phyloP scores from a whole-genome alignment of 2,329 filamentous ascomycete species.

The Epichloe hybrida region DNA sequence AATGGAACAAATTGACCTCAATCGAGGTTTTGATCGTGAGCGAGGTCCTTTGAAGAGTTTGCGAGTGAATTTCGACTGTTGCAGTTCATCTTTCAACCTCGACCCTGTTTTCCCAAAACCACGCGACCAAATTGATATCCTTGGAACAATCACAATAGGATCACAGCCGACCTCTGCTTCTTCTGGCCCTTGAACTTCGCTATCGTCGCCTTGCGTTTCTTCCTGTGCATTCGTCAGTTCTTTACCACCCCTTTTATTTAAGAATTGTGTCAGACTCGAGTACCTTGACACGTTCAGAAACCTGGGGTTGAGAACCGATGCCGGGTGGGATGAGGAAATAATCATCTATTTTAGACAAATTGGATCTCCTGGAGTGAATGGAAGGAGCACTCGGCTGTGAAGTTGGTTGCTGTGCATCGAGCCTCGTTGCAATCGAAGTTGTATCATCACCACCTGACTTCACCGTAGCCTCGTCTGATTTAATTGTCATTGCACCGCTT shows the following conservation, averaged over 20 bases:
- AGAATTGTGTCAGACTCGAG: background rate
- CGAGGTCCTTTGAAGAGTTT: constrained; percentile 28
- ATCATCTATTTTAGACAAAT: background rate
- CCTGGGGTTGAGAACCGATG: background rate
- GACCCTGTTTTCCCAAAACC: constrained; percentile 12
- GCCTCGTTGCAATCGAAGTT: background rate
- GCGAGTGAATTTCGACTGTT: constrained; percentile 15
- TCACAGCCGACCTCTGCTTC: background rate
- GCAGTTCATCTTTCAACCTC: constrained; percentile 20
- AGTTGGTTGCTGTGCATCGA: background rate
- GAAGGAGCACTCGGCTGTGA: background rate
- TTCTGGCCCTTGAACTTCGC: background rate
- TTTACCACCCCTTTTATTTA: background rate
- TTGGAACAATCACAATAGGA: background rate
- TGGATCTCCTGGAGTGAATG: background rate
- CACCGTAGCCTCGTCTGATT: background rate
- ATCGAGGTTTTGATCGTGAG: constrained; percentile 27
- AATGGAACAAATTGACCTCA: constrained; percentile 21
- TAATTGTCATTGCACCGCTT: constrained; percentile 3
- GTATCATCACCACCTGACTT: background rate
- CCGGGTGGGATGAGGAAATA: background rate
- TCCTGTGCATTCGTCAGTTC: background rate
- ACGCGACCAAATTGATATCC: constrained; percentile 9
- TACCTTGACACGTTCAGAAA: background rate
- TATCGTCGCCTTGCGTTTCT: no score